phyloP scores from a whole-genome alignment of 495 filamentous ascomycete genomes.

The Hypoxylon crocopeplum region DNA sequence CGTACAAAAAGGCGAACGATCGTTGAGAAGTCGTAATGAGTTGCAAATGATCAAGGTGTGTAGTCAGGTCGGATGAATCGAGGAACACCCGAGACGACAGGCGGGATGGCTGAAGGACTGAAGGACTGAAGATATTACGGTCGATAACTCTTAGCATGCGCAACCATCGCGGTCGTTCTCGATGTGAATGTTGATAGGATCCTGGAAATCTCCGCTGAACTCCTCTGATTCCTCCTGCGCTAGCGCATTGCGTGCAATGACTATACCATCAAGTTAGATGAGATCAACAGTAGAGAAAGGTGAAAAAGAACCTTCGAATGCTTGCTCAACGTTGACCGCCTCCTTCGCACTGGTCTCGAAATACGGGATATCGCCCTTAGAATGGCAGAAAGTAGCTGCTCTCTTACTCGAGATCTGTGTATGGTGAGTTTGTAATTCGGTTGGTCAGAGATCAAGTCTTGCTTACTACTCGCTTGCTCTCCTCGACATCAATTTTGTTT shows the following conservation, averaged over 20 bases:
- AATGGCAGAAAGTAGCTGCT: conserved; percentile 96
- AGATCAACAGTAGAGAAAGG: not conserved
- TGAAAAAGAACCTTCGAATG: conserved; percentile 81
- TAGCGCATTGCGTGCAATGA: conserved; percentile 95
- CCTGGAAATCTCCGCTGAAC: conserved; percentile 89
- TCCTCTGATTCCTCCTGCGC: conserved; percentile 97
- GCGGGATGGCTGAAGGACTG: not conserved
- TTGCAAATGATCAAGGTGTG: not conserved
- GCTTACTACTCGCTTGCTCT: conserved; percentile 89
- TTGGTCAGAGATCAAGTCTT: not conserved
- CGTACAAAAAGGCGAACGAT: conserved; percentile 29
- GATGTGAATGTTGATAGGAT: conserved; percentile 96
- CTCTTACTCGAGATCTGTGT: conserved; percentile 86
- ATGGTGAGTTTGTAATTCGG: conserved; percentile 13
- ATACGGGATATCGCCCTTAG: conserved; percentile 95
- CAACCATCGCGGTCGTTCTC: conserved; percentile 91
- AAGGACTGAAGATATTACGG: conserved; percentile 6
- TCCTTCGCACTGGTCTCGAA: conserved; percentile 99
- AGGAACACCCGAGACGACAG: not conserved
- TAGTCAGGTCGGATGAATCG: not conserved
- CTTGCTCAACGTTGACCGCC: conserved; percentile 96
- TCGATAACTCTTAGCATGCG: conserved; percentile 68
- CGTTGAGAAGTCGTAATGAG: conserved; percentile 27
- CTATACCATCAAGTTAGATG: conserved; percentile 52
- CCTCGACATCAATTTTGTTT: conserved; percentile 99